Conservation (phyloP, 306 rosid genomes). For the Biancaea sappan region DNA sequence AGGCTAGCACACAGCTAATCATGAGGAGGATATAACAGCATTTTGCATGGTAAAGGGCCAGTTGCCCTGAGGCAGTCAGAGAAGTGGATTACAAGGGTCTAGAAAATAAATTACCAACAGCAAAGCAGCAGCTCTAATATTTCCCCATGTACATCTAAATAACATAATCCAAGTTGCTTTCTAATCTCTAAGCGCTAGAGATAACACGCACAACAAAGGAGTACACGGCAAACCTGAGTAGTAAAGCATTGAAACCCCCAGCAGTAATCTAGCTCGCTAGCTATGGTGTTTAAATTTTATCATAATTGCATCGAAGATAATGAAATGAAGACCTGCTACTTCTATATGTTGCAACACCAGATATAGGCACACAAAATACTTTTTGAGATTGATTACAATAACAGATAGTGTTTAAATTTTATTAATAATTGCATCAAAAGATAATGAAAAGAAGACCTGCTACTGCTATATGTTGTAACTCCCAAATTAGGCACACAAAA, state of each 20-base stretch:
- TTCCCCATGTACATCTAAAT: not conserved
- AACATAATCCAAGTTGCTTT: not conserved
- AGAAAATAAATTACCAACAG: slow-evolving; percentile 6
- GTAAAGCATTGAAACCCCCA: not conserved
- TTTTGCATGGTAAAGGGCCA: not conserved
- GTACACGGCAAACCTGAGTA: not conserved
- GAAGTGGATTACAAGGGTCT: slow-evolving; percentile 9
- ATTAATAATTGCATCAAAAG: not conserved
- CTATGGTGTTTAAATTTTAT: slow-evolving; percentile 2
- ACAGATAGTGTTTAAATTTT: slow-evolving; percentile 9
- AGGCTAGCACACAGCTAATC: slow-evolving; percentile 11
- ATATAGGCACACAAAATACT: not conserved
- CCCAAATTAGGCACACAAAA: not conserved
- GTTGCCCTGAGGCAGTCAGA: not conserved
- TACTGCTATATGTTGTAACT: not conserved
- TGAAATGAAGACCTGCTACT: slow-evolving; percentile 16
- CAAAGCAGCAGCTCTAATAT: slow-evolving; percentile 10
- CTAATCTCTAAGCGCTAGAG: not conserved
- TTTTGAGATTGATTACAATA: slow-evolving; percentile 9
- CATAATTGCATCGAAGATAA: not conserved
- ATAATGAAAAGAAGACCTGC: not conserved
- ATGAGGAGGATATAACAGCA: not conserved
- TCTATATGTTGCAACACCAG: not conserved
- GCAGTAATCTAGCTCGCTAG: slow-evolving; percentile 3
- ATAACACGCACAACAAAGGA: not conserved